These are phyloP conservation scores for Fusarium nisikadoi DNA, from an alignment of 2,329 filamentous ascomycete species.

Conservation along the genomic window DNA sequence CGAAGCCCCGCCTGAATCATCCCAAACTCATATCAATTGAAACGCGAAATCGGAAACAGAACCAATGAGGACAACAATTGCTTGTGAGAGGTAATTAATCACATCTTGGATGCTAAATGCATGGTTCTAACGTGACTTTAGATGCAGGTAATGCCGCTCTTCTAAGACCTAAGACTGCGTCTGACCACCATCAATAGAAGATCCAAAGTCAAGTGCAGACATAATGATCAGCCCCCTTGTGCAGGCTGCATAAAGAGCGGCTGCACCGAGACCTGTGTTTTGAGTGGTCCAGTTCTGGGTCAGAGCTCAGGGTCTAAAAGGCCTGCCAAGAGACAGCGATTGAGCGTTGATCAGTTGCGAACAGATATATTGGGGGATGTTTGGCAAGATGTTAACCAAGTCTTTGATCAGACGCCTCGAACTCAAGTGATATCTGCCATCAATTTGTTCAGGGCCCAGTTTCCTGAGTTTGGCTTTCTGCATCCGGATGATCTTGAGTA, in stretches of 20 bases:
- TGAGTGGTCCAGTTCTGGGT: slow-evolving; percentile 28
- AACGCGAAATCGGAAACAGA: slow-evolving; percentile 6
- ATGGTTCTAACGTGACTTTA: not conserved
- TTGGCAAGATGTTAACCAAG: slow-evolving; percentile 9
- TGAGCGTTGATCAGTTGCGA: not conserved
- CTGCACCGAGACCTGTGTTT: slow-evolving; percentile 15
- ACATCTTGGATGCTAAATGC: accelerated
- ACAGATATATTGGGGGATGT: not conserved
- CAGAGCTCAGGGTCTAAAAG: not conserved
- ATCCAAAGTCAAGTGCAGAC: slow-evolving; percentile 43
- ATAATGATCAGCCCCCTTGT: slow-evolving; percentile 39
- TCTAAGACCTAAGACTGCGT: not conserved
- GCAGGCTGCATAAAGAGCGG: slow-evolving; percentile 38
- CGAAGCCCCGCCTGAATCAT: slow-evolving; percentile 19
- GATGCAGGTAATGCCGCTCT: slow-evolving; percentile 36
- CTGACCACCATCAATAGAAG: slow-evolving; percentile 17
- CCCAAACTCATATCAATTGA: not conserved
- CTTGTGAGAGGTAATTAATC: slow-evolving; percentile 33
- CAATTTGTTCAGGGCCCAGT: slow-evolving; percentile 34
- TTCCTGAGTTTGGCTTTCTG: slow-evolving; percentile 40
- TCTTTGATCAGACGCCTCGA: slow-evolving; percentile 11
- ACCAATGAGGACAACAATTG: slow-evolving; percentile 40
- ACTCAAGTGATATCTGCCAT: slow-evolving; percentile 16
- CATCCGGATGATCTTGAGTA: slow-evolving; percentile 42
- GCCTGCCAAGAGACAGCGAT: slow-evolving; percentile 19